Evolutionary conservation across 768 basidiomycete genomes (phyloP), one percentile per base, ranked within the genome.

Genomic region (Boletus rufocinnamomeus): DNA sequence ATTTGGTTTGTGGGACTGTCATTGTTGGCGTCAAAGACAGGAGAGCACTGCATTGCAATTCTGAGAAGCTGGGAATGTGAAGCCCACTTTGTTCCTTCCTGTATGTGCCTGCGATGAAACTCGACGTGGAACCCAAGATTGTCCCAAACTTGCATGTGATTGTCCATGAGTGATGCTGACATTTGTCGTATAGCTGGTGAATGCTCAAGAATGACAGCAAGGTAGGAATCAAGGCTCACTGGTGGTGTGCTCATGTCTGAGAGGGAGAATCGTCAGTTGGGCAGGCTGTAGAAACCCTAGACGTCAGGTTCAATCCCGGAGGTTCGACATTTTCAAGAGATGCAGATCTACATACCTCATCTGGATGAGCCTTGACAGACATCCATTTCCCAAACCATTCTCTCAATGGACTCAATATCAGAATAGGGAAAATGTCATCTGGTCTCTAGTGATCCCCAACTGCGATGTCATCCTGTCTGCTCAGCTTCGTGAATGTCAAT

Each of bases 361-460:
- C 65, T 6, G 71, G 67, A 9, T 61, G 62, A 30, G 57, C 40
- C 52, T 57, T 66, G 38, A 69, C 43, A 13, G 71, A 43, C 61
- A 70, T 71, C 35, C 69, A 62, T 41, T 66, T 70, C 34, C 69
- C 71, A 45, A 70, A 72, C 30, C 69, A 62, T 61, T 70, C 69
- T 44, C 69, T 63, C 56, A 71, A 34, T 13, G 69, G 71, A 40
- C 69, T 70, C 16, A 59, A 61, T 44, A 69, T 61, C 27, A 61
- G 38, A 45, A 69, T 62, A 17, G 69, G 64, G 2, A 64, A 62
- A 37, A 53, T 68, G 3, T 70, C 71, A 23, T 73, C 69, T 4
- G 48, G 56, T 47, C 52, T 64, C 69, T 70, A 52, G 25, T 9
- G 8, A 19, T 17, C 11, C 34, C 16, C 0, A 50, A 47, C 2